These are phyloP conservation scores for Dactylis glomerata DNA, from an alignment of 176 grass and related monocot genomes.

Conservation along the genomic window DNA sequence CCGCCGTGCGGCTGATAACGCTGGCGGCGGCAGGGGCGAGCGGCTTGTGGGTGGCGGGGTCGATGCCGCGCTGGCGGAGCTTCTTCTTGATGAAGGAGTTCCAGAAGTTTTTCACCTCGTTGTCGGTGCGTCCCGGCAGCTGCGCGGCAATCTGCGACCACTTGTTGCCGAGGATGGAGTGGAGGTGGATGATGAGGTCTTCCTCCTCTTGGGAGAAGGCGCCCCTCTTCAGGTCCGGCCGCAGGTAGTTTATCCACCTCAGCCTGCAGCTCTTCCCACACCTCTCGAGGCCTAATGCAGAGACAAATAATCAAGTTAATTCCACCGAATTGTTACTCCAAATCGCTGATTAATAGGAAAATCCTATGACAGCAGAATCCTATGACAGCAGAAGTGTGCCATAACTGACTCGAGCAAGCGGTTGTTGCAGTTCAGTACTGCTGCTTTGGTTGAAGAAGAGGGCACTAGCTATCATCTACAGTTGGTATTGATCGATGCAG, in stretches of 20 bases:
- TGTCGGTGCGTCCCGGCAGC: conserved; percentile 88
- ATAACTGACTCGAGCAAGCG: not conserved
- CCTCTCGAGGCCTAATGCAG: conserved; percentile 58
- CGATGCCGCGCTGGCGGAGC: conserved; percentile 67
- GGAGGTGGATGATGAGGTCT: conserved; percentile 67
- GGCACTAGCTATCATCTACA: not conserved
- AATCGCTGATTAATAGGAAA: not conserved
- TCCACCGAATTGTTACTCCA: not conserved
- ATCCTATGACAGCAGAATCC: not conserved
- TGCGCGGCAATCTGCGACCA: conserved; percentile 78
- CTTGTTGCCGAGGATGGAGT: conserved; percentile 83
- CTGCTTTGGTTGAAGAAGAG: not conserved
- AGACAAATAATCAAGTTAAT: conserved; percentile 14
- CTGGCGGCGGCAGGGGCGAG: not conserved
- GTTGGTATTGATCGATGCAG: not conserved
- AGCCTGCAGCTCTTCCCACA: conserved; percentile 80
- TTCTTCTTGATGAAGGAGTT: conserved; percentile 91
- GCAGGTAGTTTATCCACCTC: conserved; percentile 78
- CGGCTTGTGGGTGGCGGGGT: conserved; percentile 67
- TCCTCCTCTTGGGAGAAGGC: conserved; percentile 80
- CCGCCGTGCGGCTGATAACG: conserved; percentile 14
- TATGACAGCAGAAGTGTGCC: not conserved
- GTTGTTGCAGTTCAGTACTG: not conserved
- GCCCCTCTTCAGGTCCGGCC: conserved; percentile 77
- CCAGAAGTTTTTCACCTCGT: conserved; percentile 99